Base-by-base conservation (phyloP, 768 basidiomycete genomes). In the Suillus tomentosus region DNA sequence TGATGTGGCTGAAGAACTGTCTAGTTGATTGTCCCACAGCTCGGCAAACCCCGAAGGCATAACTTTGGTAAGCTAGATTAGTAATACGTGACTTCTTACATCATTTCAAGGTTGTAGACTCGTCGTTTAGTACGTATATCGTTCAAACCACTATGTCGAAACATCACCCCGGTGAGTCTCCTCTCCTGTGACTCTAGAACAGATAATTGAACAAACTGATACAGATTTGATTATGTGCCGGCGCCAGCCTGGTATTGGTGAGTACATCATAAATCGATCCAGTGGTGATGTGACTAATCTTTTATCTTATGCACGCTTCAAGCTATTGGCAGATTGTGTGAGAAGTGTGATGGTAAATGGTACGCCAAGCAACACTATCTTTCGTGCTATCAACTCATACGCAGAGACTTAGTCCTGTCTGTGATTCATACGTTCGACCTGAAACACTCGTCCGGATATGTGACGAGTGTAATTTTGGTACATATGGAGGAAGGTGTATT, bases 291-390 rank as follows among this genome's bases (percentile, higher is more conserved):
- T 64, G 15, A 11, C 66, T 67, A 22, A 31, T 31, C 5, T 5
- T 31, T 31, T 31, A 72, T 59, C 37, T 47, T 48, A 53, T 62
- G 39, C 45, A 43, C 36, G 37, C 63, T 24, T 19, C 69, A 31
- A 97, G 97, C 97, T 55, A 97, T 99, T 70, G 97, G 97, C 48
- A 92, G 97, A 71, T 85, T 98, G 60, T 99, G 97, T 77, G 97
- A 99, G 80, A 98, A 98, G 77, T 98, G 96, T 73, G 97, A 99
- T 75, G 97, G 97, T 59, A 99, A 99, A 88, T 99, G 97, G 96
- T 97, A 71, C 65, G 89, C 74, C 51, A 14, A 24, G 36, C 51
- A 34, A 10, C 34, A 19, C 5, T 37, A 15, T 3, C 27, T n/a
- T 14, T 31, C 34, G 36, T 6, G 0, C 42, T 63, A 7, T 67